These are phyloP conservation scores for Orbilia javanica DNA, from an alignment of 2,329 filamentous ascomycete genomes.

Conservation along the genomic window DNA sequence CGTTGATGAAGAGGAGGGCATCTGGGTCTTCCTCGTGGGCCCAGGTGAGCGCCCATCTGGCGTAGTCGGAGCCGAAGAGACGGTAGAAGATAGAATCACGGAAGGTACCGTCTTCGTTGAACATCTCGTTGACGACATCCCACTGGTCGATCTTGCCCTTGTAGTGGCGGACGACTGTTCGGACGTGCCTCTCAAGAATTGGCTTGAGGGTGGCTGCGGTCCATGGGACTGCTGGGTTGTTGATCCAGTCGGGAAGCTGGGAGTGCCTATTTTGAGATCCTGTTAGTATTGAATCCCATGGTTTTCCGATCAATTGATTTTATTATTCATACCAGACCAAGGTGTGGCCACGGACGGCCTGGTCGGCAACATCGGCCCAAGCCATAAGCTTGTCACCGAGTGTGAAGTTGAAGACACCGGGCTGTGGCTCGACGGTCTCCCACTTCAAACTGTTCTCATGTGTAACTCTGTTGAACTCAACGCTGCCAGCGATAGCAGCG, in stretches of 20 bases:
- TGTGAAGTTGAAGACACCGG: conserved; percentile 72
- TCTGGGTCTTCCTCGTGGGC: conserved; percentile 70
- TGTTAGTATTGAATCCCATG: conserved; percentile 35
- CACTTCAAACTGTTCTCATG: conserved; percentile 68
- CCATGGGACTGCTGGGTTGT: conserved; percentile 54
- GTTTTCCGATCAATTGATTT: not conserved
- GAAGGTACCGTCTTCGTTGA: conserved; percentile 72
- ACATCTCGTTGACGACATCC: conserved; percentile 76
- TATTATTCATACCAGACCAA: conserved; percentile 48
- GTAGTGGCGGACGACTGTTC: conserved; percentile 72
- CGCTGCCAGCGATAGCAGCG: conserved; percentile 38
- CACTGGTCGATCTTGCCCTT: conserved; percentile 73
- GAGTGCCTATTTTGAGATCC: conserved; percentile 40
- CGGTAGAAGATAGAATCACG: conserved; percentile 70
- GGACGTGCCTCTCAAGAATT: conserved; percentile 73
- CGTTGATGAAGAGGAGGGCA: conserved; percentile 74
- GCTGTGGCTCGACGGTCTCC: conserved; percentile 73
- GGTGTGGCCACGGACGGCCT: conserved; percentile 75
- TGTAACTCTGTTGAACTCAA: conserved; percentile 58
- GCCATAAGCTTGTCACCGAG: conserved; percentile 71
- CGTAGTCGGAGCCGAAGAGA: conserved; percentile 71
- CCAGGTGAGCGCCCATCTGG: conserved; percentile 72
- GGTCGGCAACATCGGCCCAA: conserved; percentile 68
- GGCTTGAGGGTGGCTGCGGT: conserved; percentile 68
- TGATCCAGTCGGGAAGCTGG: conserved; percentile 61